A percentile compares a stretch with the other conserved stretches of the same genome.
Evolutionary conservation across 83 land plant genomes (phyloP).

Genomic region (Picea engelmannii): DNA sequence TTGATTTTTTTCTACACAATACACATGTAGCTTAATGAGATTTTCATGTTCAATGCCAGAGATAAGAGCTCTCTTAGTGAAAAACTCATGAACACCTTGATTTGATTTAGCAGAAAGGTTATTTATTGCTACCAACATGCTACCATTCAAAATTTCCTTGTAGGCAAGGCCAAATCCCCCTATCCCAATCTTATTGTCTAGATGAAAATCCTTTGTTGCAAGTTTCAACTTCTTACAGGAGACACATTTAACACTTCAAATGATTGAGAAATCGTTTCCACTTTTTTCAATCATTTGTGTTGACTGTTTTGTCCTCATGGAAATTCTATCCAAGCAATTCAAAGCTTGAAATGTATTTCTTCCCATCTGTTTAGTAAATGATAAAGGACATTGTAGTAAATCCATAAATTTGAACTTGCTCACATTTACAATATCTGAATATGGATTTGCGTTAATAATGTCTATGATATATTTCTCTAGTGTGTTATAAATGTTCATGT

Average conservation of each 20-base stretch:
- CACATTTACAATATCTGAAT: too few relatives aligned
- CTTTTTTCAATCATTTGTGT: neutral
- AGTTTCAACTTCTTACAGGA: neutral
- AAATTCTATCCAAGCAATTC: neutral
- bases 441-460: too few relatives aligned
- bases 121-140: conserved; percentile 1
- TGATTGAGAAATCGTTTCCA: neutral
- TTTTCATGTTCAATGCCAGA: too few relatives aligned
- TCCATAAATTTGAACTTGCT: neutral
- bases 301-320: neutral
- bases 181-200: neutral
- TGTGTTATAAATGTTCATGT: too few relatives aligned
- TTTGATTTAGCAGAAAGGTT: too few relatives aligned
- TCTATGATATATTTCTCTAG: too few relatives aligned
- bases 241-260: neutral
- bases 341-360: neutral
- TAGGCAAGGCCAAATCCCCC: conserved; percentile 1
- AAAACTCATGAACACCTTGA: too few relatives aligned
- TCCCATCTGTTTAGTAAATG: neutral
- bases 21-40: too few relatives aligned
- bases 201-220: conserved; percentile 8
- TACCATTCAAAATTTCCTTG: conserved; percentile 7
- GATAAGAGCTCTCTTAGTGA: too few relatives aligned
- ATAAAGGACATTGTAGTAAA: neutral
- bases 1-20: too few relatives aligned